Evolutionary conservation across 768 basidiomycete genomes (phyloP), one percentile per base, ranked within the genome.

Genomic region (Suillus paluster): DNA sequence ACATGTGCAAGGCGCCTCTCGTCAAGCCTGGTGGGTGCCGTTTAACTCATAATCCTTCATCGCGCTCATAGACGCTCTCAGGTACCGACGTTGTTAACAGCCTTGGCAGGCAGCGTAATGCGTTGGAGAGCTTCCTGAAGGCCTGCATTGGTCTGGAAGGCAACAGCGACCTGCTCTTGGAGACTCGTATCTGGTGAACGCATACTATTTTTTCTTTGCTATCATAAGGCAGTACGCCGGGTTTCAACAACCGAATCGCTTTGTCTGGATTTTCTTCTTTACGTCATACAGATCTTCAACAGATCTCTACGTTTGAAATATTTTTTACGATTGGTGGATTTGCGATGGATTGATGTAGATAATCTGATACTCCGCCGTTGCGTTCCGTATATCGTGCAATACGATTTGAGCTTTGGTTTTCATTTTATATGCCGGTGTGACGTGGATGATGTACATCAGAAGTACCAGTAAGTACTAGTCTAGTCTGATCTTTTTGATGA

Each of bases 1-100:
- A 96, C 84, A 97, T 98, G 95, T 88, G 97, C 79, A 97, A 97
- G 84, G 95, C 95, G 0, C 94, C 95, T n/a, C 86, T 96, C 71
- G 95, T 96, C 78, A 96, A 96, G 82, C 93, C 92, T 68, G 92
- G 88, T 84, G 69, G 62, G 81, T 67, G 34, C 11, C 3, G 15
- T 50, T 21, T 33, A 23, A 30, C 42, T 49, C 53, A 25, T 14
- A 27, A 23, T 34, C 14, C 4, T 21, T 15, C 38, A 23, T 60
- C 17, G 33, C 4, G 17, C 45, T 68, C 11, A 67, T 44, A 33
- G 4, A 38, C 12, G 10, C 6, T 58, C 50, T 10, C 57, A 78
- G 91, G 93, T 59, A 91, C 90, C 41, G 92, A 93, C 68, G 95
- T 98, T 68, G 90, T 99, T 78, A 99, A 99, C 86, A 91, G 90